Conservation (phyloP, 2,329 filamentous ascomycete species). For the Tolypocladium pustulatum region DNA sequence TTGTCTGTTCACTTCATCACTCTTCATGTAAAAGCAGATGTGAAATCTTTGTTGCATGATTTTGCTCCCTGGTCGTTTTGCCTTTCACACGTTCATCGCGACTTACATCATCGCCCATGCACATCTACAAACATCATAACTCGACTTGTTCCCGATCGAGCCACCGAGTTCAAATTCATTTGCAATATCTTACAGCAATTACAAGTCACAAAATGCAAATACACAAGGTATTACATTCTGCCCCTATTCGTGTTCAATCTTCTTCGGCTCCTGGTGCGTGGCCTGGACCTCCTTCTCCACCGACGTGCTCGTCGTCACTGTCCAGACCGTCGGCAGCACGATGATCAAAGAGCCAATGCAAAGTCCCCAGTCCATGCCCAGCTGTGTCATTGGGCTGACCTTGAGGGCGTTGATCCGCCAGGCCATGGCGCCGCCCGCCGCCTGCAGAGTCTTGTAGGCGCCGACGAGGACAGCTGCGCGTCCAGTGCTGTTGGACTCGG, state of each 20-base stretch:
- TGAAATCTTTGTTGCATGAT: no score
- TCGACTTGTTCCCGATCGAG: no score
- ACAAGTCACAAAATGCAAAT: neutral
- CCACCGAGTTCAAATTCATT: neutral
- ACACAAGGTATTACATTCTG: neutral
- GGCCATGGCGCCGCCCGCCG: conserved; percentile 31
- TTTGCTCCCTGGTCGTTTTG: no score
- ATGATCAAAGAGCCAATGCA: conserved; percentile 31
- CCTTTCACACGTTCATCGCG: no score
- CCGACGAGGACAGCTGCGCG: conserved; percentile 33
- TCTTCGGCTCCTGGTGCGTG: neutral
- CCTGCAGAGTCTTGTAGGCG: conserved; percentile 34
- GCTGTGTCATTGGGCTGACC: conserved; percentile 26
- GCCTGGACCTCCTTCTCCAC: conserved; percentile 10
- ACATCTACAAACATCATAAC: no score
- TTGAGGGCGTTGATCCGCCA: conserved; percentile 30
- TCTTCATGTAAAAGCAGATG: no score
- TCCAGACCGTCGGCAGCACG: conserved; percentile 29
- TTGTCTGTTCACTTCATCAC: neutral
- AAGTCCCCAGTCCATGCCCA: conserved; percentile 34
- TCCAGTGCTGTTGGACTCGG: conserved; percentile 29
- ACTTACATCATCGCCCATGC: no score
- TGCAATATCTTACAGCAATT: neutral
- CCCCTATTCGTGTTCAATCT: neutral
- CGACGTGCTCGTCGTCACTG: conserved; percentile 19